Evolutionary conservation across 768 basidiomycete genomes (phyloP), one percentile per base, ranked within the genome.

Genomic region (Strobilomyces dryophilus): DNA sequence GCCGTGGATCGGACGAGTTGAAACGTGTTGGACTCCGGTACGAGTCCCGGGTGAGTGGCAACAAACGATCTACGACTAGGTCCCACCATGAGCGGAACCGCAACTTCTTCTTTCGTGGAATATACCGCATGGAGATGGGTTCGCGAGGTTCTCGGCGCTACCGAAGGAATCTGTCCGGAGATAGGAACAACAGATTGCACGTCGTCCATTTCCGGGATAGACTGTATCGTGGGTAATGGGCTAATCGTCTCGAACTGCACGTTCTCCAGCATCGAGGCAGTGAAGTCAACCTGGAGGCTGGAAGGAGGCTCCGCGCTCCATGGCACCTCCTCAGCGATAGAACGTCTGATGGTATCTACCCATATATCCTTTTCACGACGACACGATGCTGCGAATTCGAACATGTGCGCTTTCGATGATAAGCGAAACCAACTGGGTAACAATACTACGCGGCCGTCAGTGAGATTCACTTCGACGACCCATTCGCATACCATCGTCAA

Each of bases 321-420:
- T 5, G 69, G 55, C 27, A 55, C 62, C 5, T 72, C 61, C 45
- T 78, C 73, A 8, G 69, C 66, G 41, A 76, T 62, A 14, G 85
- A 77, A 41, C 80, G 75, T 51, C 72, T 75, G 45, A 97, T 81
- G 6, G 83, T 82, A 31, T 74, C 71, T 50, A 94, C 72, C 95
- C 95, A 98, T n/a, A 88, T 74, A 26, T 83, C 80, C 73, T 92
- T 95, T 71, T 98, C 95, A 34, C 75, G 78, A 61, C 74, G 79
- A 66, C 93, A 95, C 15, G 91, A 81, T 0, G 91, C 90, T 8
- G 91, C 91, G 29, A 98, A 72, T 65, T 97, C 93, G 61, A 95
- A 88, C 53, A 83, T 78, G 62, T 90, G 85, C 7, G 85, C 84
- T 49, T 76, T 78, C 41, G 77, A 79, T 10, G 77, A 80, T 15